Percentiles rank a stretch among this genome's conserved stretches.
These are phyloP conservation scores for Russula brevipes DNA, from an alignment of 768 basidiomycete genomes.

Conservation along the genomic window DNA sequence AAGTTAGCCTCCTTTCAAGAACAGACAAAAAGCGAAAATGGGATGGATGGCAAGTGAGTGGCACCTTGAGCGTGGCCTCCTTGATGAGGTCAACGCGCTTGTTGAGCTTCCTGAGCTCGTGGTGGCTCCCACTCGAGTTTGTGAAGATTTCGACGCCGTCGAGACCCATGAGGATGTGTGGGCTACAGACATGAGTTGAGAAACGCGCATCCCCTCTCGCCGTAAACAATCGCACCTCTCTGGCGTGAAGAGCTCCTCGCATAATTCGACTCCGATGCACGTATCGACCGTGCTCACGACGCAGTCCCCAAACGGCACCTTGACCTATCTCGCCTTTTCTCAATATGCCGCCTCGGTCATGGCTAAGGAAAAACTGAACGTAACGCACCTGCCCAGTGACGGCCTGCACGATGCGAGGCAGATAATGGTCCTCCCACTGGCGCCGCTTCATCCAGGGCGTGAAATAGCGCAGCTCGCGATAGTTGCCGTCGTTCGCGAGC, in stretches of 20 bases:
- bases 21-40: not conserved
- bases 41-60: not conserved
- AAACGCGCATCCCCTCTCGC: not conserved
- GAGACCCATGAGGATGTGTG: conserved; percentile 95
- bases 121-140: conserved; percentile 97
- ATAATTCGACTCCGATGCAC: conserved; percentile 93
- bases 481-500: conserved; percentile 98
- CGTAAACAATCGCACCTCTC: conserved; percentile 57
- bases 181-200: conserved; percentile 45
- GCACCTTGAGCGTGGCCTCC: conserved; percentile 91
- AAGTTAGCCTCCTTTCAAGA: not conserved
- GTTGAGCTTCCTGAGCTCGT: conserved; percentile 94
- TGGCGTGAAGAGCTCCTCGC: conserved; percentile 97
- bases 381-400: conserved; percentile 71
- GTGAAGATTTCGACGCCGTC: conserved; percentile 99
- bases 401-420: conserved; percentile 83
- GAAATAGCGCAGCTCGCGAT: conserved; percentile 77
- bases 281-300: conserved; percentile 92
- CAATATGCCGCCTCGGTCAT: too few species aligned
- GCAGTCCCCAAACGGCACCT: conserved; percentile 94
- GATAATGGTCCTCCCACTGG: conserved; percentile 85
- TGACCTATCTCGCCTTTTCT: conserved; percentile 43
- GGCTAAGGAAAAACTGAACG: too few species aligned
- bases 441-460: conserved; percentile 92
- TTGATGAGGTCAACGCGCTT: conserved; percentile 91